Evolutionary conservation across 345 rosid genomes (phyloP).

Genomic region (Eucalyptus globulus): DNA sequence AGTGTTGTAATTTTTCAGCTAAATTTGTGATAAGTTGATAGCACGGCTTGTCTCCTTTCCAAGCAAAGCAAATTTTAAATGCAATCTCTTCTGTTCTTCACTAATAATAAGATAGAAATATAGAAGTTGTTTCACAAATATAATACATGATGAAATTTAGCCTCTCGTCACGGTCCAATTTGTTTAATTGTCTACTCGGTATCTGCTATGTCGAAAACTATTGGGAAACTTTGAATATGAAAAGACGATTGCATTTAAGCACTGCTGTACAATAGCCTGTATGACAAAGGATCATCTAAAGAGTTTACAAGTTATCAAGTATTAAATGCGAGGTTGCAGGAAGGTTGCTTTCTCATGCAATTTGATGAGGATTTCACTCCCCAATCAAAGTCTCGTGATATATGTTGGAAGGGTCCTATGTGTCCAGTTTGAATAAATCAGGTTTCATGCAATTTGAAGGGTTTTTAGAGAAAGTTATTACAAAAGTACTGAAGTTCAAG

Average conservation of each 20-base stretch:
- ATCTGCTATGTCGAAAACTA: not conserved
- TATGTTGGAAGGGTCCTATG: not conserved
- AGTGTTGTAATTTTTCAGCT: not conserved
- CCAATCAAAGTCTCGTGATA: not conserved
- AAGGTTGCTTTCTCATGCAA: not conserved
- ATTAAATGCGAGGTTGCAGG: not conserved
- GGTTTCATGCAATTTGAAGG: not conserved
- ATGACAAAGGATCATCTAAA: not conserved
- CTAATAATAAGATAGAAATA: not conserved
- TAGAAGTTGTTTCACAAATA: not conserved
- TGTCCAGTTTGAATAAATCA: not conserved
- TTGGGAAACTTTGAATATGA: not conserved
- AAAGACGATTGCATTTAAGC: not conserved
- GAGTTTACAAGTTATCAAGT: not conserved
- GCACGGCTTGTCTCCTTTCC: not conserved
- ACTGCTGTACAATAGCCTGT: not conserved
- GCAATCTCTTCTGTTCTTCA: not conserved
- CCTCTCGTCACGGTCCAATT: not conserved
- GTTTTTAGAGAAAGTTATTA: not conserved
- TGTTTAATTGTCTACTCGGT: not conserved
- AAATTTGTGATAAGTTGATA: not conserved
- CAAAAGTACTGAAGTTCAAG: not conserved
- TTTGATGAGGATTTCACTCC: not conserved
- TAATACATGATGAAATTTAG: not conserved
- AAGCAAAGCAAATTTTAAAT: not conserved